Conservation (phyloP, 2,329 filamentous ascomycete genomes). For the Thielaviopsis cerberus region DNA sequence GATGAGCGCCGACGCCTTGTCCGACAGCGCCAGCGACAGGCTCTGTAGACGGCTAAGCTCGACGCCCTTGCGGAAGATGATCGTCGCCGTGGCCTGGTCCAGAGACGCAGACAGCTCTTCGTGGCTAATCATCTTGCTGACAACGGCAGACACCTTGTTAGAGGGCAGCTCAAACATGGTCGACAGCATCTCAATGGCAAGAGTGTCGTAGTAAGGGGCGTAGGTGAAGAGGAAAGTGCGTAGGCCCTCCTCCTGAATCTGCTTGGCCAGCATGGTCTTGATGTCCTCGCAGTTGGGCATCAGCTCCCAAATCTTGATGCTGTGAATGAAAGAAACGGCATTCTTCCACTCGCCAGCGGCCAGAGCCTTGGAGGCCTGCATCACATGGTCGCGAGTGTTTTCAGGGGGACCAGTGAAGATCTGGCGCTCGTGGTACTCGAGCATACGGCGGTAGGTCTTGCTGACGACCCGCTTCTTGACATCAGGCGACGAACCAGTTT, state of each 20-base stretch:
- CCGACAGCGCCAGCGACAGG: conserved; percentile 77
- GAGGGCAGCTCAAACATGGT: conserved; percentile 88
- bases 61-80: conserved; percentile 98
- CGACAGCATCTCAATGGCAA: conserved; percentile 68
- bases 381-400: conserved; percentile 97
- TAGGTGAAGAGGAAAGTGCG: conserved; percentile 98
- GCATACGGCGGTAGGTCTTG: conserved; percentile 97
- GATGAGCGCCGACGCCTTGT: conserved; percentile 91
- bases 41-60: conserved; percentile 93
- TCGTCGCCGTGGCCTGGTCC: conserved; percentile 90
- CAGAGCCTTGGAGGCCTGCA: conserved; percentile 94
- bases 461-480: conserved; percentile 95
- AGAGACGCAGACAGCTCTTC: conserved; percentile 91
- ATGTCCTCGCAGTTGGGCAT: conserved; percentile 85
- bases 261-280: conserved; percentile 90
- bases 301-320: conserved; percentile 98
- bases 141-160: conserved; percentile 80
- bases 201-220: conserved; percentile 95
- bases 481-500: conserved; percentile 90
- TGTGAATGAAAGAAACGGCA: conserved; percentile 79
- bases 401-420: conserved; percentile 97
- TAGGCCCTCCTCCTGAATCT: conserved; percentile 96
- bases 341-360: conserved; percentile 98
- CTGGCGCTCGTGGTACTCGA: conserved; percentile 98
- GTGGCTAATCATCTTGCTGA: conserved; percentile 99